These are phyloP conservation scores for Plasmodium malariae DNA, from an alignment of 169 alveolate genomes.

Conservation along the genomic window DNA sequence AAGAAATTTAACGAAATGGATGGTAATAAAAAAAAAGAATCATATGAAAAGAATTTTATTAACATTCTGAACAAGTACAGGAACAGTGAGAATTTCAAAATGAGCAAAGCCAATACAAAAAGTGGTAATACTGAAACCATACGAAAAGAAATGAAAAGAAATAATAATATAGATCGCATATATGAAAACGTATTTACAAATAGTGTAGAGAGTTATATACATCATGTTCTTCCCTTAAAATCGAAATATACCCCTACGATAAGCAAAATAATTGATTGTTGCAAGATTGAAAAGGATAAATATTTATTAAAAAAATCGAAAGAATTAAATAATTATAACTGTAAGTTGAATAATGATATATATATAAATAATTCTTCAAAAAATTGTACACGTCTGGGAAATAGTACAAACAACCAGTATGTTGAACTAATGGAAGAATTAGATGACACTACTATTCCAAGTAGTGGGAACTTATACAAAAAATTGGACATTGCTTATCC, in stretches of 20 bases:
- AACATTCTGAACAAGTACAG: neutral
- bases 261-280: slow-evolving; percentile 53
- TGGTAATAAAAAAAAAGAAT: slow-evolving; percentile 25
- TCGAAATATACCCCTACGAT: slow-evolving; percentile 53
- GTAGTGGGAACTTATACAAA: neutral
- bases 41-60: neutral
- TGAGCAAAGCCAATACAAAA: too few species aligned
- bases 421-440: slow-evolving; percentile 75
- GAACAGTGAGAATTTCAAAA: too few species aligned
- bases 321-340: slow-evolving; percentile 68
- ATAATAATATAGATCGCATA: neutral
- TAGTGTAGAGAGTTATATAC: slow-evolving; percentile 4
- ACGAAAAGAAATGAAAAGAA: neutral
- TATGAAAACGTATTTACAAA: neutral
- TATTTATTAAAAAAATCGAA: slow-evolving; percentile 58
- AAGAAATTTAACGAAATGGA: slow-evolving; percentile 44
- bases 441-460: slow-evolving; percentile 25
- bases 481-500: slow-evolving; percentile 24
- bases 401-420: slow-evolving; percentile 31
- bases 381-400: slow-evolving; percentile 58
- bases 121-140: neutral
- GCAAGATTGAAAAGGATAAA: slow-evolving; percentile 63
- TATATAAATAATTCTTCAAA: slow-evolving; percentile 67
- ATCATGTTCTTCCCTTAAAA: slow-evolving; percentile 41
- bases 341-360: slow-evolving; percentile 72